These are phyloP conservation scores for Apophysomyces trapeziformis DNA, from an alignment of 371 early-diverging fungal species.

Conservation along the genomic window DNA sequence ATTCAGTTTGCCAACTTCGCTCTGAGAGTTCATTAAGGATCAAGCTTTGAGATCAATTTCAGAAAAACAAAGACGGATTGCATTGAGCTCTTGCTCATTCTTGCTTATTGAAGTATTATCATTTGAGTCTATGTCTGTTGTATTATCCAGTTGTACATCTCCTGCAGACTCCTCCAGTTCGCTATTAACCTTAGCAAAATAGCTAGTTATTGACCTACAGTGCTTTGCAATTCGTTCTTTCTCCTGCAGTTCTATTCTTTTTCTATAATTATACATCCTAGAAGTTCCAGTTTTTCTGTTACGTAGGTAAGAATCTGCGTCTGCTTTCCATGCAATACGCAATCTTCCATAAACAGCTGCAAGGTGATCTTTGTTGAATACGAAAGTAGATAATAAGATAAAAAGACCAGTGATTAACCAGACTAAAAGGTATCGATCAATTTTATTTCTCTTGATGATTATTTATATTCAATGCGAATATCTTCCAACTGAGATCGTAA, in stretches of 20 bases:
- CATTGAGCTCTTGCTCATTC: neutral
- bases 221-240: conserved; percentile 1
- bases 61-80: neutral
- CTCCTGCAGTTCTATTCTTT: neutral
- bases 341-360: neutral
- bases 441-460: too few relatives aligned
- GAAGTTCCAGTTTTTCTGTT: neutral
- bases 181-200: neutral
- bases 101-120: neutral
- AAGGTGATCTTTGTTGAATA: too few relatives aligned
- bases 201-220: neutral
- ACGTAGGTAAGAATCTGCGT: neutral
- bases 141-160: too few relatives aligned
- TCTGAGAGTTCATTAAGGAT: neutral
- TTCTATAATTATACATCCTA: neutral
- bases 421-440: too few relatives aligned
- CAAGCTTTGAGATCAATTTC: neutral
- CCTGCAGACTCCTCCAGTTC: neutral
- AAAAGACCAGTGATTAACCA: too few relatives aligned
- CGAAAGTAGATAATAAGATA: too few relatives aligned
- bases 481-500: too few relatives aligned
- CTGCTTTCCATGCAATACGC: neutral
- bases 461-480: too few relatives aligned
- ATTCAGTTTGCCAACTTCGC: neutral
- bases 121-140: neutral